Base-by-base conservation (phyloP, 306 rosid genomes). In the Casuarina glauca region DNA sequence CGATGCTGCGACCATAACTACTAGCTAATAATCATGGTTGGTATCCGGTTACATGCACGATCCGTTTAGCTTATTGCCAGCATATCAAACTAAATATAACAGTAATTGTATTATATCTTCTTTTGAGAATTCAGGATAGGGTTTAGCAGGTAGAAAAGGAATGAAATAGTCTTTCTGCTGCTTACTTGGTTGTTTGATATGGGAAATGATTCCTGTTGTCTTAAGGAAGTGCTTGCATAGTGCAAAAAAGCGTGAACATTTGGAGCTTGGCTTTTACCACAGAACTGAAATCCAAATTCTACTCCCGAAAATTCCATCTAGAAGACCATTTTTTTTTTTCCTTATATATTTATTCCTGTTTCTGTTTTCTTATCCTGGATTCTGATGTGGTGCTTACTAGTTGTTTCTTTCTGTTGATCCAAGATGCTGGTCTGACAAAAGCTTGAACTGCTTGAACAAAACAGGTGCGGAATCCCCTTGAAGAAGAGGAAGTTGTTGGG, bases 381-480 rank as follows among this genome's bases (percentile, higher is more conserved):
- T 78, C 58, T 73, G 36, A 45, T 72, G 9, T 16, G 26, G 4
- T 41, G 74, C 44, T 62, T 62, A 50, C 13, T 16, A 38, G 46
- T 73, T 64, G 45, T 58, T 71, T 55, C 32, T 41, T 58, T 41
- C 70, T 9, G 36, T 4, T 17, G 36, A 52, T 19, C 70, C 51
- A 43, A 57, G 72, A 69, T 69, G 26, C 8, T 20, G 41, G 70
- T 70, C 77, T 79, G 74, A 79, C 74, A 41, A 78, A 74, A 64
- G 54, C 76, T 74, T 67, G 68, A 64, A 55, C 57, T 77, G 73
- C 77, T 83, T 84, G 44, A 76, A 86, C 79, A 77, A 79, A 82
- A 81, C 87, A 96, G 99, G 97, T 93, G 90, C 87, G 90, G 84
- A 93, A 96, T 75, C 99, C 99, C 72, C 78, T 90, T 60, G 97